Evolutionary conservation across 2,329 filamentous ascomycete species (phyloP), one percentile per base, ranked within the genome.

Genomic region (Fusarium sterilihyphosum): DNA sequence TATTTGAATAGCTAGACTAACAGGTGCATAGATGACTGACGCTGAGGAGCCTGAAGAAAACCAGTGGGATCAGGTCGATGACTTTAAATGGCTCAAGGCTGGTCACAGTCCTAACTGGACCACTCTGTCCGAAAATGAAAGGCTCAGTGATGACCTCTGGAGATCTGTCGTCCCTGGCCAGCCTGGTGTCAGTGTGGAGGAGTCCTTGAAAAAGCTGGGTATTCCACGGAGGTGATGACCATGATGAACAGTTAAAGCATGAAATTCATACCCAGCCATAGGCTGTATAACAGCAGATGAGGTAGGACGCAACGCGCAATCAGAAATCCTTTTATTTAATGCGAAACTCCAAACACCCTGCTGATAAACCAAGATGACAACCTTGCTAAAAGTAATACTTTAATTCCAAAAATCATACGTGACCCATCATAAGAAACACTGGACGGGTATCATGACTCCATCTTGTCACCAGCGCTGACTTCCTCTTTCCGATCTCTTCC

Each of bases 41-140:
- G 78, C 78, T 10, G 82, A 83, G n/a, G 58, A 76, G 43, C 52
- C 70, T 11, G 73, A 79, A 8, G 83, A 83, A 66, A 96, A 97
- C 80, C 89, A 93, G 78, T 99, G 94, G 94, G 89, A 95, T 77
- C 91, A 96, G 78, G 93, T 98, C 22, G 94, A 98, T 81, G 96
- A 99, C 82, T 99, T 99, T 87, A 97, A 97, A 84, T 98, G 96
- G 96, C 88, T 98, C 73, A 97, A 95, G 82, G 87, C 89, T 22
- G 94, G 93, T 66, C 90, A 90, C 37, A 98, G 94, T 80, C 96
- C 96, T 5, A 95, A 99, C 80, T 99, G 96, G 94, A 89, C 86
- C 40, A 83, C 94, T 6, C 77, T 98, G 29, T 85, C 89, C 4
- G 87, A 90, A 60, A 85, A 86, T 3, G 85, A 92, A 62, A 88